These are phyloP conservation scores for Erigeron canadensis DNA, from an alignment of 129 eudicot genomes.

Conservation along the genomic window DNA sequence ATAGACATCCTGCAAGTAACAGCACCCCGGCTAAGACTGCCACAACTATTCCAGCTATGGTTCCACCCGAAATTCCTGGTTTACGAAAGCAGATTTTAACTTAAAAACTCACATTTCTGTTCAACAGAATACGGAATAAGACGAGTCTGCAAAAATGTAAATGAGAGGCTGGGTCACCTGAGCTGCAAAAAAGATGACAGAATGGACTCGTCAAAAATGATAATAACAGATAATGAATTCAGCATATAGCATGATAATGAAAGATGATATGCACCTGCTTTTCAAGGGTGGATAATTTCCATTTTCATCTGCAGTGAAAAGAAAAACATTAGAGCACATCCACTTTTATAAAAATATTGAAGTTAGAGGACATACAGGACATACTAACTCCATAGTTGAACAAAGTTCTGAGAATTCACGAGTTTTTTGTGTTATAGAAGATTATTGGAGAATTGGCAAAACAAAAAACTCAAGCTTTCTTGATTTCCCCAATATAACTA, in stretches of 20 bases:
- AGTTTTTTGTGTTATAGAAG: too few species aligned
- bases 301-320: conserved; percentile 50
- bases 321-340: conserved; percentile 14
- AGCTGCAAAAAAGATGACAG: conserved; percentile 56
- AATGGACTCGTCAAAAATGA: conserved; percentile 22
- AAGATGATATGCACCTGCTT: conserved; percentile 38
- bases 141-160: conserved; percentile 24
- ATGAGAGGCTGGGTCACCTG: conserved; percentile 48
- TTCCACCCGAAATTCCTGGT: conserved; percentile 74
- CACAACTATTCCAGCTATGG: conserved; percentile 63
- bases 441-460: not conserved
- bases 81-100: conserved; percentile 32
- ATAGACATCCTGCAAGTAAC: conserved; percentile 47
- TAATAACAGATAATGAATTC: not conserved
- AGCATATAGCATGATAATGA: conserved; percentile 4
- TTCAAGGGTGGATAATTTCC: conserved; percentile 57
- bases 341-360: not conserved
- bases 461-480: not conserved
- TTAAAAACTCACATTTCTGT: conserved; percentile 16
- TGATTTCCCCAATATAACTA: not conserved
- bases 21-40: conserved; percentile 52
- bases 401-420: not conserved
- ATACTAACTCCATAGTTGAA: not conserved
- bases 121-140: conserved; percentile 24
- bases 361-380: not conserved